phyloP scores from a whole-genome alignment of 2,329 filamentous ascomycete genomes.

The Hymenoscyphus fraxineus region DNA sequence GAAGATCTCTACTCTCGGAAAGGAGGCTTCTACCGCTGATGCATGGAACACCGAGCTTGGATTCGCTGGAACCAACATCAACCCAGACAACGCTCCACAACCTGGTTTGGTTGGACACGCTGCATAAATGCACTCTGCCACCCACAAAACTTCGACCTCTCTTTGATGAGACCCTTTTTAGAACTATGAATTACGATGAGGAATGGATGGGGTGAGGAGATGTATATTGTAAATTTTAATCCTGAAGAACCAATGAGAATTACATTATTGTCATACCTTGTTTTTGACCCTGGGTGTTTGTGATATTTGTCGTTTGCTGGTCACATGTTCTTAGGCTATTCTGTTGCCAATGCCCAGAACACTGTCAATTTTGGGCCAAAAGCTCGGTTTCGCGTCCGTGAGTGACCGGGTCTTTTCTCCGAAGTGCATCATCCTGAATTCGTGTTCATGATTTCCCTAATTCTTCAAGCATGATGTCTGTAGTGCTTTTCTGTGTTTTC shows the following conservation, averaged over 20 bases:
- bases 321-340: neutral
- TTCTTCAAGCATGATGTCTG: too few relatives aligned
- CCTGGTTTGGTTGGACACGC: slow-evolving; percentile 31
- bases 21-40: slow-evolving; percentile 46
- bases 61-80: slow-evolving; percentile 33
- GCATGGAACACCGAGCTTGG: slow-evolving; percentile 41
- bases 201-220: neutral
- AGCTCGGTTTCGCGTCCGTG: too few relatives aligned
- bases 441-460: too few relatives aligned
- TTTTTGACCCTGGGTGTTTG: neutral
- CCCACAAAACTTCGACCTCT: neutral
- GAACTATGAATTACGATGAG: neutral
- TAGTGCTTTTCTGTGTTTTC: too few relatives aligned
- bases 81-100: slow-evolving; percentile 32
- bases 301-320: neutral
- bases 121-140: slow-evolving; percentile 15
- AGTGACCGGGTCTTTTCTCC: too few relatives aligned
- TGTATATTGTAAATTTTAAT: slow-evolving; percentile 1
- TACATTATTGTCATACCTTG: neutral
- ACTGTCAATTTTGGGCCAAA: too few relatives aligned
- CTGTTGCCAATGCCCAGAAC: too few relatives aligned
- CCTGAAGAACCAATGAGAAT: neutral
- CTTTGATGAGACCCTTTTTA: neutral
- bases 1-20: slow-evolving; percentile 46
- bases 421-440: too few relatives aligned